Conservation (phyloP, 2,329 filamentous ascomycete species). For the Daldinia sp. region DNA sequence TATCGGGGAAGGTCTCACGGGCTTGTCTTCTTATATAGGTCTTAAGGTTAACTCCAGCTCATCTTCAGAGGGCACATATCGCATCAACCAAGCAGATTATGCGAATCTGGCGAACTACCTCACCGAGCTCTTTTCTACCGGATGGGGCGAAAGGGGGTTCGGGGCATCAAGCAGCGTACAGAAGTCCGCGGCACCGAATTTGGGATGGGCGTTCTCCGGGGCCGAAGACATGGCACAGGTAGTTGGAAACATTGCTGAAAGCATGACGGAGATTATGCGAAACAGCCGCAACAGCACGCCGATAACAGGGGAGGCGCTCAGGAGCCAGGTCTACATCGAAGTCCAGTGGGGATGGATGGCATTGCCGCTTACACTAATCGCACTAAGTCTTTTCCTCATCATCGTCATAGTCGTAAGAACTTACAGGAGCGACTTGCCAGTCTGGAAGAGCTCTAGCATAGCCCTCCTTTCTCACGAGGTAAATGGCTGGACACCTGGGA, state of each 20-base stretch:
- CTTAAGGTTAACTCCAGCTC: not conserved
- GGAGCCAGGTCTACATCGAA: constrained; percentile 3
- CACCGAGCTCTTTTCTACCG: constrained; percentile 7
- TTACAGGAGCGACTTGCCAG: not conserved
- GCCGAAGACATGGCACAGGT: not conserved
- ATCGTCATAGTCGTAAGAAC: not conserved
- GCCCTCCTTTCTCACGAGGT: constrained; percentile 4
- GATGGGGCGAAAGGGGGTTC: constrained; percentile 10
- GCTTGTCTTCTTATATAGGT: not conserved
- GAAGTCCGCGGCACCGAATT: constrained; percentile 1
- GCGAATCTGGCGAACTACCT: constrained; percentile 5
- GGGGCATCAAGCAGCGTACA: constrained; percentile 2
- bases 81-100: constrained; percentile 8
- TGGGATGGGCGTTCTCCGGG: constrained; percentile 9
- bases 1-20: not conserved
- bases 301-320: not conserved
- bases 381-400: constrained; percentile 7
- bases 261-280: constrained; percentile 10
- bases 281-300: constrained; percentile 12
- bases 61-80: not conserved
- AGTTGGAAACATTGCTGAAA: not conserved
- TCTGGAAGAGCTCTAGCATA: constrained; percentile 13
- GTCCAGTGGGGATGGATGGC: constrained; percentile 12
- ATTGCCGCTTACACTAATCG: not conserved
- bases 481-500: not conserved